These are phyloP conservation scores for Psophocarpus tetragonolobus DNA, from an alignment of 306 rosid species.

Conservation along the genomic window DNA sequence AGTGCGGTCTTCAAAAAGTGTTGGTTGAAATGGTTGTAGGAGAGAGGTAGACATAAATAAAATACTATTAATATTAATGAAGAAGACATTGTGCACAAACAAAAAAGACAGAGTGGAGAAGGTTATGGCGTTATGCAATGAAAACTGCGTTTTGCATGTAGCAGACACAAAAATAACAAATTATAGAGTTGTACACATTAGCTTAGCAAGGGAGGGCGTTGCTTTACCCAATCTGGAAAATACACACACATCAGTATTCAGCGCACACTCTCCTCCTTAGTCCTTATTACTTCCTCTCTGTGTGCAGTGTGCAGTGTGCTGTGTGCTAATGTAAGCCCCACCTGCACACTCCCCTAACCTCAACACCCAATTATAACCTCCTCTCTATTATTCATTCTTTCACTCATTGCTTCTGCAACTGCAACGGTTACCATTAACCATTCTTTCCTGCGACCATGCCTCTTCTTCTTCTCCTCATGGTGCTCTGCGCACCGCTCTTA, in stretches of 20 bases:
- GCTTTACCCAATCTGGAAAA: slow-evolving; percentile 26
- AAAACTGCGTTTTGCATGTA: slow-evolving; percentile 24
- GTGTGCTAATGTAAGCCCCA: slow-evolving; percentile 47
- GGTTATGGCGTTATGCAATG: neutral
- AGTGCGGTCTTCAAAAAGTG: slow-evolving; percentile 44
- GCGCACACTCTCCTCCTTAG: slow-evolving; percentile 27
- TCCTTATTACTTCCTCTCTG: neutral
- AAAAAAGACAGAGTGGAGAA: slow-evolving; percentile 2
- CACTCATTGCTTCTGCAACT: neutral
- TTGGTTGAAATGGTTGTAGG: slow-evolving; percentile 41
- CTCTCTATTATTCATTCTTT: neutral
- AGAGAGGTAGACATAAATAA: slow-evolving; percentile 8
- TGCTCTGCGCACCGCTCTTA: slow-evolving; percentile 55
- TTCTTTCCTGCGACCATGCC: slow-evolving; percentile 14
- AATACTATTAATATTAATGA: neutral
- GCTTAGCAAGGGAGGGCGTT: neutral
- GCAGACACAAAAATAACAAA: neutral
- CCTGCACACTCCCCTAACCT: slow-evolving; percentile 34
- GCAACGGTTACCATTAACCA: neutral
- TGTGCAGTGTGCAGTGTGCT: neutral
- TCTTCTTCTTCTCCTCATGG: slow-evolving; percentile 29
- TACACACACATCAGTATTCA: slow-evolving; percentile 24
- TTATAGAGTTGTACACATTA: neutral
- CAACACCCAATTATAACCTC: slow-evolving; percentile 6
- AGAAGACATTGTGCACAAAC: neutral